Conservation (phyloP, 768 basidiomycete genomes). For the Grammothele lineata region DNA sequence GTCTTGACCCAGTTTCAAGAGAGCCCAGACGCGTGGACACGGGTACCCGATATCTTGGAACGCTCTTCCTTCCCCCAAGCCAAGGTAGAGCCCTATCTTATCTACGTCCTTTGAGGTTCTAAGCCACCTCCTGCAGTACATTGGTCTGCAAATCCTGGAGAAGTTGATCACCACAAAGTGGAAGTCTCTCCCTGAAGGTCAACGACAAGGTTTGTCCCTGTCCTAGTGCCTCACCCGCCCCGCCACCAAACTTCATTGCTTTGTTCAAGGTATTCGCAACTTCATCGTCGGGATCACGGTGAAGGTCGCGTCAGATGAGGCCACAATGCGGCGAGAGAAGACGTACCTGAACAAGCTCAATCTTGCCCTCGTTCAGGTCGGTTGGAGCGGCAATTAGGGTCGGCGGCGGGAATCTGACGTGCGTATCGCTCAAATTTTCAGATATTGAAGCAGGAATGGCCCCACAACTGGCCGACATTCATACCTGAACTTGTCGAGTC, state of each 20-base stretch:
- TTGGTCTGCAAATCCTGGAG: slow-evolving; percentile 95
- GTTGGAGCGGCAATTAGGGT: too few species aligned
- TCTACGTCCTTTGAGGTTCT: too few species aligned
- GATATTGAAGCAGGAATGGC: slow-evolving; percentile 99
- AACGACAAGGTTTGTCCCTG: slow-evolving; percentile 68
- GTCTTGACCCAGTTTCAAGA: slow-evolving; percentile 96
- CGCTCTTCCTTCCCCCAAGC: slow-evolving; percentile 78
- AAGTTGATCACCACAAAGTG: slow-evolving; percentile 92
- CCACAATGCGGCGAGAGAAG: slow-evolving; percentile 85
- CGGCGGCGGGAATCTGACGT: too few species aligned
- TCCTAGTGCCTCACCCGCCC: not conserved
- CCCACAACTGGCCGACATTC: slow-evolving; percentile 97
- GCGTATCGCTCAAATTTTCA: too few species aligned
- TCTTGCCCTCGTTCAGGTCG: slow-evolving; percentile 88
- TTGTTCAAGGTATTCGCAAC: slow-evolving; percentile 78
- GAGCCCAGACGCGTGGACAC: slow-evolving; percentile 93
- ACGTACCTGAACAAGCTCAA: slow-evolving; percentile 95
- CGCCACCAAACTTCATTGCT: not conserved
- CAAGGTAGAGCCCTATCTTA: slow-evolving; percentile 55
- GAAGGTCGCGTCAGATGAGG: slow-evolving; percentile 90
- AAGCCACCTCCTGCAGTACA: slow-evolving; percentile 54
- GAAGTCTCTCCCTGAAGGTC: slow-evolving; percentile 93
- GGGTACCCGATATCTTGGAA: slow-evolving; percentile 92
- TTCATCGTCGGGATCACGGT: slow-evolving; percentile 93
- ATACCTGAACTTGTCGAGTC: slow-evolving; percentile 96